Evolutionary conservation across 2,329 filamentous ascomycete species (phyloP), one percentile per base, ranked within the genome.

Genomic region (Aspergillus sp.): DNA sequence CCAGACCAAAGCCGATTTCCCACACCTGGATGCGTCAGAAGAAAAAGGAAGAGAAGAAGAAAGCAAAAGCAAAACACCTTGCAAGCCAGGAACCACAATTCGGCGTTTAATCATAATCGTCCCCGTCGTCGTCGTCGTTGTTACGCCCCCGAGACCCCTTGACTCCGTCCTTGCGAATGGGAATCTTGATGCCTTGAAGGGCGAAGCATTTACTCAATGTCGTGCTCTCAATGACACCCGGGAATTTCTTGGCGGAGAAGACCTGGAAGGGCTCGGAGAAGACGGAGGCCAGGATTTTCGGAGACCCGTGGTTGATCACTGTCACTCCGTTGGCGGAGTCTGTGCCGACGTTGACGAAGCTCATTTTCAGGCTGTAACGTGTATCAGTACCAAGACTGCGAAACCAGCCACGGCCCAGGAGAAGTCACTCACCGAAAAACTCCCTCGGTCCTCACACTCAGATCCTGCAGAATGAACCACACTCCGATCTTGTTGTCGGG

Each of bases 161-260:
- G 77, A 69, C 80, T 71, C 89, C 88, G 70, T 97, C 94, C 76
- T 97, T 97, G 22, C 94, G 83, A 56, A 98, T 97, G 0, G 94
- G 94, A 24, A 98, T 97, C 77, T 97, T 97, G 77, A 96, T 96
- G 24, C 95, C 95, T 71, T 99, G 95, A 1, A 86, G 83, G 3
- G 95, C 94, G 78, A 99, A 98, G 62, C 87, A 91, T 76, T 96
- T 96, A 82, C 93, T 97, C 18, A 98, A 80, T 4, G 87, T 78
- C 0, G 95, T 99, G 75, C 90, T 96, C 74, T 98, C 94, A 59
- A 96, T 96, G 1, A 99, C 95, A 46, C 95, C 95, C 0, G 95
- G 95, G 76, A 99, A 99, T 71, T 97, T 97, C 83, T 99, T 99
- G 52, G 95, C 95, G 2, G 91, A 96, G 77, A 90, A 98, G 31